Evolutionary conservation across 2,329 filamentous ascomycete genomes (phyloP), one percentile per base, ranked within the genome.

Genomic region (Domatiomyces catenatus): DNA sequence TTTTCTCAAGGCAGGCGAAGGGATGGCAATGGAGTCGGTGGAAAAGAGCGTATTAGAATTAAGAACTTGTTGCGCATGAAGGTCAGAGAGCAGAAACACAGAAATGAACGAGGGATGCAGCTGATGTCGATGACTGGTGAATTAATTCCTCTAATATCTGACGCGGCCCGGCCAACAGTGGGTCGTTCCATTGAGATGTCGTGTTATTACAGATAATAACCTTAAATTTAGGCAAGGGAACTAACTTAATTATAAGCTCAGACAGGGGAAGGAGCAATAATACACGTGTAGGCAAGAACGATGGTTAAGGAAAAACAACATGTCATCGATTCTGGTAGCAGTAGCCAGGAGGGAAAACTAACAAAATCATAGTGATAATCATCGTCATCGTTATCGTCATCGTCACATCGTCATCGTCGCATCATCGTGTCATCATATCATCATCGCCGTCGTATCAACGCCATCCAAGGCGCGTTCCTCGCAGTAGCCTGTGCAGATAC

Each of bases 401-500:
- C 32, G 32, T 47, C 2, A 3, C 15, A 24, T 12, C 47, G 15
- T 48, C 17, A 10, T 36, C 47, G 15, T 39, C 20, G n/a, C 19
- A n/a, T n/a, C 15, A 50, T 17, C n/a, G 10, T 19, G 47, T 17
- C n/a, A 6, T 8, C 20, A 17, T 44, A 4, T 5, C 18, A 44
- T 44, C 20, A 8, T 2, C 18, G 12, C 4, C 3, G 26, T 17
- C 19, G 10, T 19, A 28, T 50, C 44, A 58, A 52, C 53, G 53
- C 54, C 54, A 59, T 15, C 50, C 49, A 7, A 57, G 32, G 28
- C 56, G 53, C 8, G 54, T 49, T 22, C 48, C 54, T 42, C 52
- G 54, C 36, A 59, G 46, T 2, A 59, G 47, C 8, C 53, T 50
- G 43, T 51, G 58, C 42, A 59, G 49, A 42, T 55, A 50, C 52